These are phyloP conservation scores for Solanum dulcamara DNA, from an alignment of 257 asterid species.

Conservation along the genomic window DNA sequence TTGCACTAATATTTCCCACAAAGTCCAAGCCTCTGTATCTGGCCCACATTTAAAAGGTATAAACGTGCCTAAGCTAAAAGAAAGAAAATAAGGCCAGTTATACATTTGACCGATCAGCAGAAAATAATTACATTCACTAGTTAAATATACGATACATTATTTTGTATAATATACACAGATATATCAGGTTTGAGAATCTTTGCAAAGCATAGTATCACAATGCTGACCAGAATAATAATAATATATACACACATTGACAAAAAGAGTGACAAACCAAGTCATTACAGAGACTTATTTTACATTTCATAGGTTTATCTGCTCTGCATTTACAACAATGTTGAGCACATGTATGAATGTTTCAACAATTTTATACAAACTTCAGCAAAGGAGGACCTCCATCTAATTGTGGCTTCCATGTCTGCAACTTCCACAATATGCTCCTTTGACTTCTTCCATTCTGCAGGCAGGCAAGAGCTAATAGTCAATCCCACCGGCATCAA, in stretches of 20 bases:
- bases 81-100: background rate
- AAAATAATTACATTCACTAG: background rate
- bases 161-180: background rate
- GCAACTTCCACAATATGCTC: slow-evolving; percentile 4
- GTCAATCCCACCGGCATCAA: background rate
- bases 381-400: background rate
- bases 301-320: background rate
- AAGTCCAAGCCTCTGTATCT: background rate
- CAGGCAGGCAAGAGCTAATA: slow-evolving; percentile 13
- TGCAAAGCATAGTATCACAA: background rate
- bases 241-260: background rate
- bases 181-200: background rate
- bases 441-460: slow-evolving; percentile 35
- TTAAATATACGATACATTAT: background rate
- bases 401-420: slow-evolving; percentile 31
- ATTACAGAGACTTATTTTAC: background rate
- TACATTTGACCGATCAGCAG: background rate
- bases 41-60: background rate
- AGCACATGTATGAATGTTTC: background rate
- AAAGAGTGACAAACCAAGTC: background rate
- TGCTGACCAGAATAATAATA: background rate
- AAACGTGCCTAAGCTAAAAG: background rate
- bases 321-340: background rate
- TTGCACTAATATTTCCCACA: too few relatives aligned
- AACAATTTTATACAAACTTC: background rate